These are phyloP conservation scores for Wickerhamomyces xylosicus DNA, from an alignment of 805 yeast species.

Conservation along the genomic window DNA sequence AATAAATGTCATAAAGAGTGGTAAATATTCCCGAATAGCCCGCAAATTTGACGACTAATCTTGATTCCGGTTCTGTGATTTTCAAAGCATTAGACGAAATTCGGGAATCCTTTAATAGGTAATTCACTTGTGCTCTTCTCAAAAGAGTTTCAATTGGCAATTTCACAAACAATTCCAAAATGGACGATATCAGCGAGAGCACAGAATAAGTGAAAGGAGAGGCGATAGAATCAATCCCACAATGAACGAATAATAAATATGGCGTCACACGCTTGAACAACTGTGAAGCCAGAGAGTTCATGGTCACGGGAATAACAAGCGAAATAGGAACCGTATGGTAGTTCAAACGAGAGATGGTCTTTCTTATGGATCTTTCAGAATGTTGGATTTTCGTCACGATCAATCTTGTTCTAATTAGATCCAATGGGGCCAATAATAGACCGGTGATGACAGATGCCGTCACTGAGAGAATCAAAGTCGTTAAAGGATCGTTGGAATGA, in stretches of 20 bases:
- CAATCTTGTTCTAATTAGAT: slow-evolving; percentile 67
- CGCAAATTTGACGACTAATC: slow-evolving; percentile 49
- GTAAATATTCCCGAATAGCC: slow-evolving; percentile 45
- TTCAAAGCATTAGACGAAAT: slow-evolving; percentile 24
- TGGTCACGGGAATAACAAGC: slow-evolving; percentile 56
- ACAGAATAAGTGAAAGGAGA: slow-evolving; percentile 52
- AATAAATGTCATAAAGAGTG: slow-evolving; percentile 36
- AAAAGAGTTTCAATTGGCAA: slow-evolving; percentile 83
- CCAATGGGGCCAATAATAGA: slow-evolving; percentile 67
- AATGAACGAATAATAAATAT: slow-evolving; percentile 43
- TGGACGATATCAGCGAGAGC: slow-evolving; percentile 47
- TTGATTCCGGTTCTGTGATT: slow-evolving; percentile 27
- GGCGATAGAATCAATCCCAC: slow-evolving; percentile 57
- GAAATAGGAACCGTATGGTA: slow-evolving; percentile 44
- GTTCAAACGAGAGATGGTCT: slow-evolving; percentile 44
- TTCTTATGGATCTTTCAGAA: slow-evolving; percentile 57
- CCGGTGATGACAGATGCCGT: slow-evolving; percentile 67
- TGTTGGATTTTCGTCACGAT: slow-evolving; percentile 55
- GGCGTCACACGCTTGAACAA: slow-evolving; percentile 60
- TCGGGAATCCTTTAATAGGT: slow-evolving; percentile 30
- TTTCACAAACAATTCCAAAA: slow-evolving; percentile 60
- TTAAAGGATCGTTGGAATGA: slow-evolving; percentile 67
- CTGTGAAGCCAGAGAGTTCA: slow-evolving; percentile 52
- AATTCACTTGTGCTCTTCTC: slow-evolving; percentile 72
- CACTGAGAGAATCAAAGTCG: slow-evolving; percentile 57